Conservation (phyloP, 2,329 filamentous ascomycete species). For the Penicillium sp. region DNA sequence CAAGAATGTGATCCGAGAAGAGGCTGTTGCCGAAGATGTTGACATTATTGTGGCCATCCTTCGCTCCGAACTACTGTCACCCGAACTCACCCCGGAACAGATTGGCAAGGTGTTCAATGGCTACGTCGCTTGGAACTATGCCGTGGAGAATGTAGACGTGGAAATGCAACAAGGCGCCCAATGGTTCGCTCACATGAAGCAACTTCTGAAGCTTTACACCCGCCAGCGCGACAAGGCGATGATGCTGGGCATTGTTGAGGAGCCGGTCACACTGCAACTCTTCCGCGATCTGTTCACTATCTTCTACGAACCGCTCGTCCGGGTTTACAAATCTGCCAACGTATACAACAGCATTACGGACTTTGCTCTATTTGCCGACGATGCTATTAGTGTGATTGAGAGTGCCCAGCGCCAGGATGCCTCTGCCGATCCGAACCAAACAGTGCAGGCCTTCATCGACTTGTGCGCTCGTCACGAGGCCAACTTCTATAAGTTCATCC, state of each 20-base stretch:
- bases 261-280: conserved; percentile 93
- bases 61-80: conserved; percentile 72
- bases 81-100: conserved; percentile 70
- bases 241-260: conserved; percentile 95
- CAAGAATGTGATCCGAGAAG: conserved; percentile 71
- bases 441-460: conserved; percentile 96
- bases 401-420: conserved; percentile 72
- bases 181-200: conserved; percentile 91
- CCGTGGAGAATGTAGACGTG: conserved; percentile 82
- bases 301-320: conserved; percentile 95
- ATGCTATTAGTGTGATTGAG: conserved; percentile 80
- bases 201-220: conserved; percentile 87
- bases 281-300: conserved; percentile 97
- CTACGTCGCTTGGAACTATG: conserved; percentile 93
- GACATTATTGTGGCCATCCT: conserved; percentile 85
- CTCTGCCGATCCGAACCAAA: conserved; percentile 94
- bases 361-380: conserved; percentile 88
- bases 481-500: conserved; percentile 98
- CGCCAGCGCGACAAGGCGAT: conserved; percentile 92
- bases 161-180: conserved; percentile 87
- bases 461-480: conserved; percentile 91
- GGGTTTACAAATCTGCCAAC: conserved; percentile 98
- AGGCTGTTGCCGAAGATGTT: conserved; percentile 70
- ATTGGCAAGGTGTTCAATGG: conserved; percentile 87
- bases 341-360: conserved; percentile 97